A percentile compares a stretch with the other conserved stretches of the same genome.
Evolutionary conservation across 2,329 filamentous ascomycete species (phyloP).

Genomic region (Aspergillus sp.): DNA sequence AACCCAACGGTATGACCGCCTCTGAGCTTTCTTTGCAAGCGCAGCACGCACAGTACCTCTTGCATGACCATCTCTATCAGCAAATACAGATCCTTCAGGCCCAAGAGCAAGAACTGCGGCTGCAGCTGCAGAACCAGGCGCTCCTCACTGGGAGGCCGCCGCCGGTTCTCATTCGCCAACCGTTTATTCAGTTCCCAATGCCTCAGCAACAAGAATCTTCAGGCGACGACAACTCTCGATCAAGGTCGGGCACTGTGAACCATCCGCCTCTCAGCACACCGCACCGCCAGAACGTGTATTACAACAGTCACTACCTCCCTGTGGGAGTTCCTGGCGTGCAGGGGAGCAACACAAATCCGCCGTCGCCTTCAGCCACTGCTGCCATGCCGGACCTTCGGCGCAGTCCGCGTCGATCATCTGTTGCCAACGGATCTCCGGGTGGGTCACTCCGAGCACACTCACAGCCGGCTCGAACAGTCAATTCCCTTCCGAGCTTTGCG

Average conservation of each 20-base stretch:
- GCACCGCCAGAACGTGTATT: slow-evolving; percentile 39
- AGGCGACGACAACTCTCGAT: slow-evolving; percentile 40
- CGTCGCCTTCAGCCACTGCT: slow-evolving; percentile 46
- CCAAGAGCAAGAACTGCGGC: slow-evolving; percentile 52
- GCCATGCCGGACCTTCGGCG: slow-evolving; percentile 48
- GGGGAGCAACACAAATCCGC: slow-evolving; percentile 48
- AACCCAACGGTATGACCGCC: slow-evolving; percentile 39
- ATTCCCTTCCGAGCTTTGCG: slow-evolving; percentile 37
- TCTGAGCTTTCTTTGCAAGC: slow-evolving; percentile 46
- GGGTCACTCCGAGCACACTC: slow-evolving; percentile 51
- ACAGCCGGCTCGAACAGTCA: slow-evolving; percentile 51
- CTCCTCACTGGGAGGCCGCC: slow-evolving; percentile 43
- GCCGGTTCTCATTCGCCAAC: slow-evolving; percentile 44
- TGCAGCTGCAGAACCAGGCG: slow-evolving; percentile 51
- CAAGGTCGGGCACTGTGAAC: slow-evolving; percentile 41
- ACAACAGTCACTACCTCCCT: slow-evolving; percentile 39
- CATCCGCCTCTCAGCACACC: slow-evolving; percentile 36
- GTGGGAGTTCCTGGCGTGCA: slow-evolving; percentile 39
- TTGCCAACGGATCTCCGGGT: slow-evolving; percentile 45
- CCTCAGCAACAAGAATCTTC: slow-evolving; percentile 39
- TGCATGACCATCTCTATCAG: slow-evolving; percentile 53
- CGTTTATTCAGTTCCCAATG: slow-evolving; percentile 45
- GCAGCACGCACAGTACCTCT: slow-evolving; percentile 50
- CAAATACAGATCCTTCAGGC: slow-evolving; percentile 54
- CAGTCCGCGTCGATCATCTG: slow-evolving; percentile 48